Evolutionary conservation across 495 filamentous ascomycete species (phyloP), one percentile per base, ranked within the genome.

Genomic region (Trichoderma erinaceum): DNA sequence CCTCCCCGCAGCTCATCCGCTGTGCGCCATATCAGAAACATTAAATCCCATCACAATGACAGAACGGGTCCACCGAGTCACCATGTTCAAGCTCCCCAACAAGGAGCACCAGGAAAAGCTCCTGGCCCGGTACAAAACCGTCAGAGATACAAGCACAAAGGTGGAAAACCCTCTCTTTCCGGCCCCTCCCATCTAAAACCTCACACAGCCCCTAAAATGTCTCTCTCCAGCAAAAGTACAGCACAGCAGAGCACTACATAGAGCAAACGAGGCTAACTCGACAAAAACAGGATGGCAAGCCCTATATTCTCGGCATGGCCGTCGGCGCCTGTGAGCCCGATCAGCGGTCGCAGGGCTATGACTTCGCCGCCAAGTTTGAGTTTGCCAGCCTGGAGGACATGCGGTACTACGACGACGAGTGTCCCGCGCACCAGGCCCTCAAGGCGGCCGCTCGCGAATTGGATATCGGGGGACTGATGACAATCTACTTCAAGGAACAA

Each of bases 361-460:
- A 84, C 7, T 67, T 91, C 48, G 80, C 83, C 11, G 82, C 84
- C 15, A 82, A 85, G 72, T 83, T 81, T 65, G 82, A 81, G 52
- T 92, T 92, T 69, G 81, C 81, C 7, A 85, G 73, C 48, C 63
- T 87, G 66, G 88, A 87, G 12, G 89, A 92, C 75, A 87, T 91
- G 85, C 76, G 86, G 70, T 92, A 85, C 74, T 92, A 90, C 71
- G 89, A 92, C 75, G 73, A 68, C 6, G 81, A 85, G 68, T 90
- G 88, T 73, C 78, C 80, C 68, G 88, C 88, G 18, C 89, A 92
- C 69, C 77, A 77, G 67, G 78, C 73, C 61, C 76, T 91, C 48
- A 91, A 89, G 82, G 80, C 80, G 67, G 56, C 66, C 12, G 76
- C 80, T 15, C 71, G 64, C 2, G 70, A 44, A 1, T 69, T 82